Evolutionary conservation across 345 rosid species (phyloP), one percentile per base, ranked within the genome.

Genomic region (Sonneratia alba): DNA sequence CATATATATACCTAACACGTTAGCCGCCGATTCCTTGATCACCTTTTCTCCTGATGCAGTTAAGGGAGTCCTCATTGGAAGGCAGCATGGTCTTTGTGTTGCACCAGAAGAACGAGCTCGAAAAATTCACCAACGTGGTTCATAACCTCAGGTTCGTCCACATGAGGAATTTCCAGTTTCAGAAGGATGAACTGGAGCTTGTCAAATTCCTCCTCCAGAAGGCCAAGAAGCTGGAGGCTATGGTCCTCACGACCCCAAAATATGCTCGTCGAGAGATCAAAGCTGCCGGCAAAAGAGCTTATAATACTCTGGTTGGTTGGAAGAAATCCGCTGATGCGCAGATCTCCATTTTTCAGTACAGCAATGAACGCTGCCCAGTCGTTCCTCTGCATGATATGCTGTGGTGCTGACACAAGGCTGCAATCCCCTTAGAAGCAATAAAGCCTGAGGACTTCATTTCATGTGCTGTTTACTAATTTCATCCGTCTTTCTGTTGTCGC

Each of bases 111-210:
- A 36, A 47, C n/a, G 59, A 53, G 21, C 0, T 74, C 2, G 69
- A 74, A 18, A 53, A 18, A 19, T 34, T 8, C n/a, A 9, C 0
- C 1, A 4, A 14, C 3, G 8, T 14, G 12, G 56, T 69, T 3
- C 15, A 1, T 8, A 1, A 6, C 42, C 73, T 77, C 45, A 45
- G 38, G 62, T 21, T 56, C 6, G 13, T 78, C 49, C 74, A 71
- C 51, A 4, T 78, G 36, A 45, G 36, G 36, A 76, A 79, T 7
- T 73, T 76, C 74, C 69, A 69, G 70, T 76, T 69, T 12, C 68
- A 42, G 11, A 4, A 66, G 2, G 66, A 68, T 61, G 81, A 78
- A 42, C n/a, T 49, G 0, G 53, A 73, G 19, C 48, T 79, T 70
- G 24, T 75, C 69, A 72, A 56, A 11, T 77, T 12, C 48, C 70